These are phyloP conservation scores for Alternaria angustiovoidea DNA, from an alignment of 2,329 filamentous ascomycete genomes.

Conservation along the genomic window DNA sequence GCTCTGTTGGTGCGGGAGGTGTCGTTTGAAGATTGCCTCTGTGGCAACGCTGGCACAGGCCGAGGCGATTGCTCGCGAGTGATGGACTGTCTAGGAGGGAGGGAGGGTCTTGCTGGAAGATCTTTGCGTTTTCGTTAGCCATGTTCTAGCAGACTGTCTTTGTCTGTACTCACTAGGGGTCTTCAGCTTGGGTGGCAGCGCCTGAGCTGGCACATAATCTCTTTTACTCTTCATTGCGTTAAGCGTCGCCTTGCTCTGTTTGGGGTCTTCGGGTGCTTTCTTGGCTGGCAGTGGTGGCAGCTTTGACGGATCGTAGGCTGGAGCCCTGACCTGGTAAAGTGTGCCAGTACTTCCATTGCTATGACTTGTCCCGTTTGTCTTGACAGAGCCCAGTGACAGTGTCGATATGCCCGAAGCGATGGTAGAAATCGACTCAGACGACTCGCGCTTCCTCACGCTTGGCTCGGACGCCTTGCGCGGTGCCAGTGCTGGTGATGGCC, in stretches of 20 bases:
- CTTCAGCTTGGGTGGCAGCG: slow-evolving; percentile 39
- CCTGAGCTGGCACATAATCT: slow-evolving; percentile 34
- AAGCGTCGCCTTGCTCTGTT: slow-evolving; percentile 48
- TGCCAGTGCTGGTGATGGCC: slow-evolving; percentile 53
- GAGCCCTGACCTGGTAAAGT: slow-evolving; percentile 58
- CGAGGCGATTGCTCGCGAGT: slow-evolving; percentile 20
- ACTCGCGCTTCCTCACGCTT: slow-evolving; percentile 44
- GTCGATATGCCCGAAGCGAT: slow-evolving; percentile 57
- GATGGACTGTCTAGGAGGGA: slow-evolving; percentile 29
- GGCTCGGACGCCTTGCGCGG: slow-evolving; percentile 55
- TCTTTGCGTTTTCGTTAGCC: slow-evolving; percentile 9
- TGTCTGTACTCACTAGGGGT: slow-evolving; percentile 30
- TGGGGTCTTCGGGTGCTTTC: slow-evolving; percentile 52
- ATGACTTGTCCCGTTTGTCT: slow-evolving; percentile 48
- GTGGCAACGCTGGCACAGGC: slow-evolving; percentile 26
- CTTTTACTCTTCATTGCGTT: slow-evolving; percentile 49
- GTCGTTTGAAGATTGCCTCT: slow-evolving; percentile 20
- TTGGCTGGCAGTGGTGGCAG: slow-evolving; percentile 65
- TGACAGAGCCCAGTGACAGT: slow-evolving; percentile 59
- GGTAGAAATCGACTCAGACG: slow-evolving; percentile 62
- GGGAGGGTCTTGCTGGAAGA: slow-evolving; percentile 29
- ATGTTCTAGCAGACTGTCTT: neutral
- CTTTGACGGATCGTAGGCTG: slow-evolving; percentile 63
- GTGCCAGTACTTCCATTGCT: slow-evolving; percentile 43
- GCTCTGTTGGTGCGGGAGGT: slow-evolving; percentile 19